phyloP scores from a whole-genome alignment of 805 yeast species.

The Cyberlindnera sargentensis region DNA sequence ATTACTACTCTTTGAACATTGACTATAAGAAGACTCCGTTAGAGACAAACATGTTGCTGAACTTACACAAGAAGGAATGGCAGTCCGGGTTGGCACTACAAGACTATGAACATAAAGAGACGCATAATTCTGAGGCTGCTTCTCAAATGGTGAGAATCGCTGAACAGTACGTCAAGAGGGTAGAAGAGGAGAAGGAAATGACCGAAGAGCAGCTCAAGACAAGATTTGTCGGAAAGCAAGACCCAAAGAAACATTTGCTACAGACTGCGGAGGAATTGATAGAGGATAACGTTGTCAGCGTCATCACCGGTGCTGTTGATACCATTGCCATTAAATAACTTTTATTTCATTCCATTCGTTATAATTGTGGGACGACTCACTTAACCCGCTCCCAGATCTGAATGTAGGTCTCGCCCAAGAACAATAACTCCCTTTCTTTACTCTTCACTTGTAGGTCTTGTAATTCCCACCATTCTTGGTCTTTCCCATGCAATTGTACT shows the following conservation, averaged over 20 bases:
- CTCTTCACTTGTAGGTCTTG: conserved; percentile 41
- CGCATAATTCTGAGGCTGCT: conserved; percentile 64
- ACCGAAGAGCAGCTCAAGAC: conserved; percentile 86
- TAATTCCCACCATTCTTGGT: conserved; percentile 51
- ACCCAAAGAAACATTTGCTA: conserved; percentile 93
- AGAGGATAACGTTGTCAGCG: conserved; percentile 85
- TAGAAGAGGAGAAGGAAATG: conserved; percentile 86
- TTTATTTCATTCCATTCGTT: not conserved
- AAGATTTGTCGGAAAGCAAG: conserved; percentile 96
- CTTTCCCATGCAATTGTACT: conserved; percentile 38
- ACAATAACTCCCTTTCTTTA: conserved; percentile 51
- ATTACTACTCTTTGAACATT: conserved; percentile 90
- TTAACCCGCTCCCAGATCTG: conserved; percentile 54
- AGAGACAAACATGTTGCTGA: conserved; percentile 90
- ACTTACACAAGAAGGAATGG: conserved; percentile 94
- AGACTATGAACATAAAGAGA: conserved; percentile 74
- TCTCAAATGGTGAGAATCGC: conserved; percentile 84
- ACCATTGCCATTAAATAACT: conserved; percentile 74
- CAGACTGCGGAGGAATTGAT: conserved; percentile 81
- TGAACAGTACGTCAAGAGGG: conserved; percentile 80
- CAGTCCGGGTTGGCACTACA: conserved; percentile 78
- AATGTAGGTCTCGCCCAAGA: conserved; percentile 53
- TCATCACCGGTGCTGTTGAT: conserved; percentile 85
- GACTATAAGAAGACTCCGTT: conserved; percentile 88
- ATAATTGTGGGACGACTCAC: not conserved